Base-by-base conservation (phyloP, 306 rosid species). In the Acacia acuminata region DNA sequence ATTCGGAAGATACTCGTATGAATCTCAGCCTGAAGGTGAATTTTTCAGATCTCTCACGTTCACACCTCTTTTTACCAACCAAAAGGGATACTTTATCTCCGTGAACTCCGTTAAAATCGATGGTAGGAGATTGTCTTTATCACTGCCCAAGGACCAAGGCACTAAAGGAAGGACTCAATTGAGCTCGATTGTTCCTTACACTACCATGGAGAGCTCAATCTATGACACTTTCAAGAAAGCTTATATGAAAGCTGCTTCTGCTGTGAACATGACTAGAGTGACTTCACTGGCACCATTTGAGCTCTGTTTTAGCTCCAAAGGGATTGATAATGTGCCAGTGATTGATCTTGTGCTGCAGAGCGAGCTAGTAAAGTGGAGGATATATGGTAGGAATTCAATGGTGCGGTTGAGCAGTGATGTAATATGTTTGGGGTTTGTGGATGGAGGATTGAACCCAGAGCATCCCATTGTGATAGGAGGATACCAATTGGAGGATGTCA, bases 321-420 rank as follows among this genome's bases (percentile, higher is more conserved):
- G 75, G 24, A 47, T 82, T 3, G 79, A 71, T 2, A 48, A 48
- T 20, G 90, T 86, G 50, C 91, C 97, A 1, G 69, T 25, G 13
- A 85, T 92, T 55, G 94, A 92, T 48, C 51, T 90, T 67, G 85
- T 63, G 60, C 53, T 92, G 79, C 94, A 92, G 82, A 90, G 97
- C 45, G 92, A 85, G 86, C 71, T 87, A 86, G 91, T 92, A 67
- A 82, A 75, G 81, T 90, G 90, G 89, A 88, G 85, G 43, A 73
- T 91, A 8, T 14, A 60, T 16, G 91, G 90, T 10, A 80, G 91
- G 55, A 91, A 86, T 71, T 91, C 88, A 0, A 83, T 89, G 93
- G 90, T 89, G 55, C 45, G 82, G 42, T 88, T 88, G 58, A 76
- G 75, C 45, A 69, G 82, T 2, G 78, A 80, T 19, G 84, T 85